These are phyloP conservation scores for Colletotrichum viniferum DNA, from an alignment of 2,329 filamentous ascomycete genomes.

Conservation along the genomic window DNA sequence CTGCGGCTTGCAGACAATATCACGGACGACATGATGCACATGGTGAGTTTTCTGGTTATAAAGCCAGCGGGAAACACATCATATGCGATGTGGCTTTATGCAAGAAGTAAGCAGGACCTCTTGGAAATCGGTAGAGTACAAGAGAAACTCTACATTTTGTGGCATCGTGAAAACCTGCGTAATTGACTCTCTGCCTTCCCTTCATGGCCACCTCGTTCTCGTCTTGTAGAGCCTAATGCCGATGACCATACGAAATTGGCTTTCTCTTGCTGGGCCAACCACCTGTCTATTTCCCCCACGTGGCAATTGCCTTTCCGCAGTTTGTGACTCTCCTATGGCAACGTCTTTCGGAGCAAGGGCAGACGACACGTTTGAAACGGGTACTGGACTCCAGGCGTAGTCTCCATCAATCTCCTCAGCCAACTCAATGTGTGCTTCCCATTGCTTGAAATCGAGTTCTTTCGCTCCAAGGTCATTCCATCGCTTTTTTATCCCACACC, in stretches of 20 bases:
- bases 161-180: neutral
- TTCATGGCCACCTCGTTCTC: neutral
- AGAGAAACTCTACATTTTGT: neutral
- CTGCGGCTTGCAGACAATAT: constrained; percentile 35
- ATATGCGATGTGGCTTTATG: constrained; percentile 29
- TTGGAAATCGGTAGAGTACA: neutral
- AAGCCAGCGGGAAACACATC: constrained; percentile 32
- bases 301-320: neutral
- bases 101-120: neutral
- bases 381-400: neutral
- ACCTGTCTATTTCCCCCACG: neutral
- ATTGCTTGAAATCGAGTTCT: neutral
- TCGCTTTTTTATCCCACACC: neutral
- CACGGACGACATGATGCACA: constrained; percentile 39
- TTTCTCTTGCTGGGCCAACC: neutral
- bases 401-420: neutral
- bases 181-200: neutral
- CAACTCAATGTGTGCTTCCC: neutral
- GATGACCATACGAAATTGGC: neutral
- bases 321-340: neutral
- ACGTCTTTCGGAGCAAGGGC: neutral
- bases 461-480: neutral
- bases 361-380: neutral
- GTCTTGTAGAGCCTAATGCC: neutral
- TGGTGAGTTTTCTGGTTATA: constrained; percentile 35